phyloP scores from a whole-genome alignment of 192 early-diverging fungal genomes.

The Gryganskiella cystojenkinii region DNA sequence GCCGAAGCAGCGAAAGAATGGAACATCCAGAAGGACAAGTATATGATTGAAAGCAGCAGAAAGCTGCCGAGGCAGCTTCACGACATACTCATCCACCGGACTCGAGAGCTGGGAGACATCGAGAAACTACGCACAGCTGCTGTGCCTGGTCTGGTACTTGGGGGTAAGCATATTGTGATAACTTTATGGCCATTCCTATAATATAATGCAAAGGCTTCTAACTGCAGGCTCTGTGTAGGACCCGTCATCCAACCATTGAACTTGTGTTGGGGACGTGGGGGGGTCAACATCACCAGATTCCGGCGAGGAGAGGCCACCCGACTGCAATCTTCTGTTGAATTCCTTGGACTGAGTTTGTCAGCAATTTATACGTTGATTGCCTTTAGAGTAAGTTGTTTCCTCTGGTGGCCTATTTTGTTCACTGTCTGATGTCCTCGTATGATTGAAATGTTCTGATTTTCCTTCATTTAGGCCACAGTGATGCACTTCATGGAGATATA shows the following conservation, averaged over 20 bases:
- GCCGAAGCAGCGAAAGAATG: constrained; percentile 11
- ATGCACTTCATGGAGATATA: too few species aligned
- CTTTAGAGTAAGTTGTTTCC: constrained; percentile 17
- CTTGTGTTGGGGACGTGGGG: constrained; percentile 8
- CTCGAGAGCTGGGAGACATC: neutral
- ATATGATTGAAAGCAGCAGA: constrained; percentile 6
- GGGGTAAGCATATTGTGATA: constrained; percentile 5
- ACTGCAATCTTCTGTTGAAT: constrained; percentile 4
- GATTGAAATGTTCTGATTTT: too few species aligned
- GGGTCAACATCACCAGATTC: constrained; percentile 7
- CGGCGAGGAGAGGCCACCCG: neutral
- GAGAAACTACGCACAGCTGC: neutral
- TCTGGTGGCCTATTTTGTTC: too few species aligned
- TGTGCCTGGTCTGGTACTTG: constrained; percentile 16
- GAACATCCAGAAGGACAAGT: constrained; percentile 1
- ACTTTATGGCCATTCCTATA: neutral
- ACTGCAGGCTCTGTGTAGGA: neutral
- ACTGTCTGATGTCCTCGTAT: too few species aligned
- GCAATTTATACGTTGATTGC: neutral
- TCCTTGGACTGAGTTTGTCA: constrained; percentile 1
- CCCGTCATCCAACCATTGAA: constrained; percentile 9
- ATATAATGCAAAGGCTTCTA: constrained; percentile 2
- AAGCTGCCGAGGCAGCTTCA: constrained; percentile 18
- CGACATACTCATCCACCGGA: constrained; percentile 10
- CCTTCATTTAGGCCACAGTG: too few species aligned